phyloP scores from a whole-genome alignment of 2,329 filamentous ascomycete species.

The Cercospora sojina region DNA sequence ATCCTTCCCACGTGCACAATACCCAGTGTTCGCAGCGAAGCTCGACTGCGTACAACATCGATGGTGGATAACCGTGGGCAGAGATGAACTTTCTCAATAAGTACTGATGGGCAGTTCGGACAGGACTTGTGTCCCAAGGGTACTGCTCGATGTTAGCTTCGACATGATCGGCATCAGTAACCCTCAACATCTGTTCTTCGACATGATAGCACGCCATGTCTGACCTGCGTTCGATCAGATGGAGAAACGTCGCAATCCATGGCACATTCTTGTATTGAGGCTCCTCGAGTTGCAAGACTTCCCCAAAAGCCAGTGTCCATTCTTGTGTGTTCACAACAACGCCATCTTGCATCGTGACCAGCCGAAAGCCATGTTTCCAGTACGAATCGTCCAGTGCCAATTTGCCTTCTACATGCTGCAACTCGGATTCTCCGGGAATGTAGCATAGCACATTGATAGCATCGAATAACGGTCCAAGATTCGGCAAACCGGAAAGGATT shows the following conservation, averaged over 20 bases:
- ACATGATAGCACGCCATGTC: not conserved
- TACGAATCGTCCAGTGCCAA: not conserved
- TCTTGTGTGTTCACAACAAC: not conserved
- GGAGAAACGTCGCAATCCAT: not conserved
- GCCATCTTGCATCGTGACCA: not conserved
- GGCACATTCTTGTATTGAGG: not conserved
- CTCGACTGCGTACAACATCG: not conserved
- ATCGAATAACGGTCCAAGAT: not conserved
- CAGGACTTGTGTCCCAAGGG: not conserved
- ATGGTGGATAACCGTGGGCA: not conserved
- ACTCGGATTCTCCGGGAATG: not conserved
- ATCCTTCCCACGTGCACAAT: not conserved
- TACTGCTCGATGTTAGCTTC: not conserved
- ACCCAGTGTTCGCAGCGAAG: not conserved
- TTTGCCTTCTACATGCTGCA: not conserved
- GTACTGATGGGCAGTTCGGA: not conserved
- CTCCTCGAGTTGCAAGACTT: constrained; percentile 1
- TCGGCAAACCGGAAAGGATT: not conserved
- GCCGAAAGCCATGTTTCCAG: not conserved
- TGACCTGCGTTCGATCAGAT: constrained; percentile 1
- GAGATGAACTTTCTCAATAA: not conserved
- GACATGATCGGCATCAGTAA: not conserved
- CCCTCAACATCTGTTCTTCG: not conserved
- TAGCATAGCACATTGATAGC: not conserved
- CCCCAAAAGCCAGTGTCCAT: not conserved